These are phyloP conservation scores for Melanogaster broomeanus DNA, from an alignment of 768 basidiomycete genomes.

Conservation along the genomic window DNA sequence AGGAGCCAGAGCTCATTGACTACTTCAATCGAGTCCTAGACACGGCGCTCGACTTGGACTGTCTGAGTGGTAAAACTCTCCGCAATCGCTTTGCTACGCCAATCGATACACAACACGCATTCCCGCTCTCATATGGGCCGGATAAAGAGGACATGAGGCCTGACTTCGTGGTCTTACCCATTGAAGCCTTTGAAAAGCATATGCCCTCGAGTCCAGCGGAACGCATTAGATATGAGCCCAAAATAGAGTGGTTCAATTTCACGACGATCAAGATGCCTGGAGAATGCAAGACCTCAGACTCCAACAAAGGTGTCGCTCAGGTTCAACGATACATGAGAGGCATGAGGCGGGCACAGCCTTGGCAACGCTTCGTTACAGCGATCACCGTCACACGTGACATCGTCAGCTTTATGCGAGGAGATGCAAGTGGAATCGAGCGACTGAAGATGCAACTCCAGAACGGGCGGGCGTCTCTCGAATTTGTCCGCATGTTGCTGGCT, in stretches of 20 bases:
- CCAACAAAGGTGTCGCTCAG: neutral
- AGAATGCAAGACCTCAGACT: neutral
- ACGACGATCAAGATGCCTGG: neutral
- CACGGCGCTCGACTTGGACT: neutral
- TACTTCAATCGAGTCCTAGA: neutral
- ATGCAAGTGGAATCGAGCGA: neutral
- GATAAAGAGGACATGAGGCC: slow-evolving; percentile 4
- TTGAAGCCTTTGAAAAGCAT: neutral
- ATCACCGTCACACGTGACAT: neutral
- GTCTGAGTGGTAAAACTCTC: neutral
- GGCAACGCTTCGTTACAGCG: neutral
- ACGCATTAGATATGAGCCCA: neutral
- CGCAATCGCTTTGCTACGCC: slow-evolving; percentile 1
- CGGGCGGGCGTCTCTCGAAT: neutral
- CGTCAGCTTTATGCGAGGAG: neutral
- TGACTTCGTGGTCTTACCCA: slow-evolving; percentile 3
- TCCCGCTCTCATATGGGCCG: neutral
- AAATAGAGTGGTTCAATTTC: slow-evolving; percentile 1
- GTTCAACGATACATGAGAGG: slow-evolving; percentile 9
- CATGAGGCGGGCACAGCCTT: slow-evolving; percentile 2
- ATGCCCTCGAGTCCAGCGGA: neutral
- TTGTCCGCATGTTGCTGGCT: slow-evolving; percentile 1
- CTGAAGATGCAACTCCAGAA: neutral
- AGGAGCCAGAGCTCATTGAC: neutral
- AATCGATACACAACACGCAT: neutral